Conservation (phyloP, 2,329 filamentous ascomycete genomes). For the Aspergillus proliferans region DNA sequence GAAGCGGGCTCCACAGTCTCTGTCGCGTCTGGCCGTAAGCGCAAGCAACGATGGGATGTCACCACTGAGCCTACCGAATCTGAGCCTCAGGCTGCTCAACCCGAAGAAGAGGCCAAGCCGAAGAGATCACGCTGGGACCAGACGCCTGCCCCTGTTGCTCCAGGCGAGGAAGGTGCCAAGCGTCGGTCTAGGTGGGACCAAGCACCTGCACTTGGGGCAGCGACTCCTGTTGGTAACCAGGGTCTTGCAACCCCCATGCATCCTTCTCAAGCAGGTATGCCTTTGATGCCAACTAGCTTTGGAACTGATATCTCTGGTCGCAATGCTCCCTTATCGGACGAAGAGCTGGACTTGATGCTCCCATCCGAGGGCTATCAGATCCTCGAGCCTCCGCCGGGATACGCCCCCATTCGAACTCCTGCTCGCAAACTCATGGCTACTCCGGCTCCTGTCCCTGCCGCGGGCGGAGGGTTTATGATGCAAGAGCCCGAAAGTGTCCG, state of each 20-base stretch:
- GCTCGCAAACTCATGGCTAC: constrained; percentile 70
- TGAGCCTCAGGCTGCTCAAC: constrained; percentile 41
- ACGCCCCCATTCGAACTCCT: constrained; percentile 73
- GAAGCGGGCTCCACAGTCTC: constrained; percentile 64
- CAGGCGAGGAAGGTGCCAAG: constrained; percentile 54
- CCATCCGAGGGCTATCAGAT: constrained; percentile 91
- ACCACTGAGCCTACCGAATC: constrained; percentile 52
- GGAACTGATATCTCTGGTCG: constrained; percentile 74
- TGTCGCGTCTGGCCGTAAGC: constrained; percentile 61
- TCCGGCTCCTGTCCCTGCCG: constrained; percentile 55
- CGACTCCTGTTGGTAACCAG: constrained; percentile 66
- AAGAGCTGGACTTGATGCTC: constrained; percentile 87
- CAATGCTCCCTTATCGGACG: constrained; percentile 79
- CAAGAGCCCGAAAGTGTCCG: constrained; percentile 85
- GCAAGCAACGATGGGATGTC: constrained; percentile 95
- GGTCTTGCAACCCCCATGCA: constrained; percentile 76
- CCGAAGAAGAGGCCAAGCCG: constrained; percentile 52
- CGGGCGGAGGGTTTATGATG: constrained; percentile 87
- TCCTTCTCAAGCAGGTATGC: constrained; percentile 54
- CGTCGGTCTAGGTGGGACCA: constrained; percentile 88
- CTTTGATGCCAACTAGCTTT: constrained; percentile 57
- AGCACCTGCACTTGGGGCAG: constrained; percentile 60
- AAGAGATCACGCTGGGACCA: constrained; percentile 88
- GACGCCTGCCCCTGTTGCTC: constrained; percentile 55
- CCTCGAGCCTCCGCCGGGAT: constrained; percentile 82